Percentiles rank a stretch among this genome's conserved stretches.
These are phyloP conservation scores for Barbarea vulgaris DNA, from an alignment of 345 rosid genomes.

Conservation along the genomic window DNA sequence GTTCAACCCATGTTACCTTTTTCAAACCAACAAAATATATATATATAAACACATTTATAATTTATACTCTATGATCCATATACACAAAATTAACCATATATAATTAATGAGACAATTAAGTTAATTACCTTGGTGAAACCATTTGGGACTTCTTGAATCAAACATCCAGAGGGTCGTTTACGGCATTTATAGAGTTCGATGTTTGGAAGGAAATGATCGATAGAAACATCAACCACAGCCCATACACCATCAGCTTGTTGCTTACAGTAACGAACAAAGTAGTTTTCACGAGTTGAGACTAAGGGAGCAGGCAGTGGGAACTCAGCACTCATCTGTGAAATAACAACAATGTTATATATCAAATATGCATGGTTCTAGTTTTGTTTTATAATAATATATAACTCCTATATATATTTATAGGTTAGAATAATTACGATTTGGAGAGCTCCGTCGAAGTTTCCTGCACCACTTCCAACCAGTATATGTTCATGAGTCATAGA, in stretches of 20 bases:
- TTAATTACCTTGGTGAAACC: constrained; percentile 74
- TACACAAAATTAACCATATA: not conserved
- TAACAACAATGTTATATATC: not conserved
- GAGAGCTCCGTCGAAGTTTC: constrained; percentile 72
- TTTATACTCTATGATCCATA: not conserved
- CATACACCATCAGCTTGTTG: constrained; percentile 75
- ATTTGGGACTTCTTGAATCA: constrained; percentile 75
- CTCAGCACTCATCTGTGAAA: constrained; percentile 82
- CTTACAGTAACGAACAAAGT: constrained; percentile 74
- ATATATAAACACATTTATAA: not conserved
- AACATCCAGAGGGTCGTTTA: constrained; percentile 88
- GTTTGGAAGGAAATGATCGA: constrained; percentile 68
- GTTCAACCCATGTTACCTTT: constrained; percentile 93
- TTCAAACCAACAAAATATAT: constrained; percentile 10
- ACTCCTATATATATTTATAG: not conserved
- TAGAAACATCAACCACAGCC: constrained; percentile 94
- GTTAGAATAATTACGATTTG: constrained; percentile 59
- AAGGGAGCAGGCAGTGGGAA: constrained; percentile 76
- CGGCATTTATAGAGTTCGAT: constrained; percentile 55
- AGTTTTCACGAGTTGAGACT: constrained; percentile 77
- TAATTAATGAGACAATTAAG: not conserved
- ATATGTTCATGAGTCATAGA: constrained; percentile 68
- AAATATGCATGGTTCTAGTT: not conserved
- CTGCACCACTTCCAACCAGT: constrained; percentile 58
- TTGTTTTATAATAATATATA: not conserved